A percentile compares a stretch with the other conserved stretches of the same genome.
Evolutionary conservation across 192 early-diverging fungal species (phyloP).

Genomic region (Borealophlyctis nickersoniae): DNA sequence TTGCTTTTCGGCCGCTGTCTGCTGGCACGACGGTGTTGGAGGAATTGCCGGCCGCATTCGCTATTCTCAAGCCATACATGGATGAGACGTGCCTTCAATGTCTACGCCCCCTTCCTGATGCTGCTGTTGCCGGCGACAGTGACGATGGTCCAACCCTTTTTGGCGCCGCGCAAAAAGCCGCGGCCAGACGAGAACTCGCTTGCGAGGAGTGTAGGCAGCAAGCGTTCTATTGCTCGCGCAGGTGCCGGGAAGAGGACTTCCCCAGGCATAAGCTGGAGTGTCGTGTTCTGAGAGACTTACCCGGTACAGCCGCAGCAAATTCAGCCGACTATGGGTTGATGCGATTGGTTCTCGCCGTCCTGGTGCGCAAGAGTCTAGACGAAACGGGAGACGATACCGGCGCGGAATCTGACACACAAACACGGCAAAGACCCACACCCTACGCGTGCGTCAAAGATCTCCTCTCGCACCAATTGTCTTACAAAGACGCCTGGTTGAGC

Average conservation of each 20-base stretch:
- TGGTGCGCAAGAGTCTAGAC: conserved; percentile 8
- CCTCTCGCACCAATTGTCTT: conserved; percentile 24
- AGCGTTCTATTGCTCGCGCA: conserved; percentile 54
- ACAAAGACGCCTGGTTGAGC: conserved; percentile 24
- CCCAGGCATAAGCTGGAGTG: conserved; percentile 34
- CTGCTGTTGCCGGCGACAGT: not conserved
- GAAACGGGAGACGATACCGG: not conserved
- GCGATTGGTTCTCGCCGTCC: conserved; percentile 30
- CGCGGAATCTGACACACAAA: not conserved
- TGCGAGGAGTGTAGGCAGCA: conserved; percentile 26
- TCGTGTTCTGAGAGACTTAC: conserved; percentile 21
- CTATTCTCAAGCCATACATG: conserved; percentile 16
- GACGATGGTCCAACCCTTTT: not conserved
- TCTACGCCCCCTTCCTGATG: not conserved
- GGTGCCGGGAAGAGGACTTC: conserved; percentile 40
- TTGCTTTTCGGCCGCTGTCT: not conserved
- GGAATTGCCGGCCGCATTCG: conserved; percentile 13
- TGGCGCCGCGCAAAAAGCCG: no score
- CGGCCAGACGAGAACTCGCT: not conserved
- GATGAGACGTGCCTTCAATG: conserved; percentile 26
- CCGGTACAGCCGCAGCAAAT: conserved; percentile 28
- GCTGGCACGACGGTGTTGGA: conserved; percentile 7
- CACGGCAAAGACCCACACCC: conserved; percentile 4
- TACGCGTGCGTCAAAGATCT: conserved; percentile 25
- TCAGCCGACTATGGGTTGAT: conserved; percentile 36